A percentile compares a stretch with the other conserved stretches of the same genome.
phyloP scores from a whole-genome alignment of 2,329 filamentous ascomycete species.

The Raffaelea arxii region DNA sequence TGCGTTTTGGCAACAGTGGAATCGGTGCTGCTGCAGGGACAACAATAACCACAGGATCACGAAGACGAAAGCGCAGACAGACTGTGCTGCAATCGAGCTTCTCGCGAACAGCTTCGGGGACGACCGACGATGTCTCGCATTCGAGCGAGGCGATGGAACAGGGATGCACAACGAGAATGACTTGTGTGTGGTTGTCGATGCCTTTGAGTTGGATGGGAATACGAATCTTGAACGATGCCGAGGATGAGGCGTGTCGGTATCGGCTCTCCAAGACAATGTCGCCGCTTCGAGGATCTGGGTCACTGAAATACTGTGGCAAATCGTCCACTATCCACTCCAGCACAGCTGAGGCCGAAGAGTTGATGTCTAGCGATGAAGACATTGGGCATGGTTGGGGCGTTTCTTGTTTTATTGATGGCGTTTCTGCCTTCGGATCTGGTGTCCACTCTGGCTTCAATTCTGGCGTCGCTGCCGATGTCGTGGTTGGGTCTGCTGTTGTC shows the following conservation, averaged over 20 bases:
- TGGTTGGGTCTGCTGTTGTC: background rate
- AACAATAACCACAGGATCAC: background rate
- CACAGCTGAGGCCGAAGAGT: background rate
- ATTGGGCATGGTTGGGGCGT: background rate
- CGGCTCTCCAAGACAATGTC: background rate
- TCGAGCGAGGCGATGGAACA: background rate
- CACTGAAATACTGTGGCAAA: background rate
- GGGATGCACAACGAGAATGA: background rate
- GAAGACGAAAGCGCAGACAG: slow-evolving; percentile 2
- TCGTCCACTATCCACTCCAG: background rate
- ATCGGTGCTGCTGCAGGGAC: background rate
- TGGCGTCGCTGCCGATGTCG: background rate
- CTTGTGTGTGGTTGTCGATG: slow-evolving; percentile 2
- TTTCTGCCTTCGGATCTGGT: no score
- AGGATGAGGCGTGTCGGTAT: background rate
- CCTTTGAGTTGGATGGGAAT: slow-evolving; percentile 2
- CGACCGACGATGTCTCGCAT: background rate
- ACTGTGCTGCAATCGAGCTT: background rate
- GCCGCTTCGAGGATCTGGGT: slow-evolving; percentile 2
- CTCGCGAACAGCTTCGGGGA: background rate
- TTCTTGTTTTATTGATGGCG: background rate
- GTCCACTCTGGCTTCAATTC: no score
- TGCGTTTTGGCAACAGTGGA: background rate
- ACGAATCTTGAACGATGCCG: background rate
- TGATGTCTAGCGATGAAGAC: background rate